Base-by-base conservation (phyloP, 2,329 filamentous ascomycete genomes). In the Ascochyta pisi region DNA sequence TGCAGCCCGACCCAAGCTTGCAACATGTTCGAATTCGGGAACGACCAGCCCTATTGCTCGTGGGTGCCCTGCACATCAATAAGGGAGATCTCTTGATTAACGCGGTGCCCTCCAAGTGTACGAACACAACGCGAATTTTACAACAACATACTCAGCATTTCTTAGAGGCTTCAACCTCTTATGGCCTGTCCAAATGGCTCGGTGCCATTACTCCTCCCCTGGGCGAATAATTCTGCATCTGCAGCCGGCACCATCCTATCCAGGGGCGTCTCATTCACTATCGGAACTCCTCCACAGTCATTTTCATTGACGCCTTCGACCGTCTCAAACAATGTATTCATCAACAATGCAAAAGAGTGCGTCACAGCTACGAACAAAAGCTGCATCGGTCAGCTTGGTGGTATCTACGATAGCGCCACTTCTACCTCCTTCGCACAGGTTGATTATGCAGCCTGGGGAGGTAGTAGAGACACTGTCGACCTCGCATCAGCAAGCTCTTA, bases 101-200 rank as follows among this genome's bases (percentile, higher is more conserved):
- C 19, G 19, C 19, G 19, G 19, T 19, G 19, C 19, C 19, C 19
- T 19, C 19, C 19, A 19, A 19, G 19, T 19, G 19, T 19, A 3
- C 19, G 19, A 19, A 19, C 19, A 19, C 19, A 19, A 19, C 19
- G 19, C 19, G 19, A 19, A 19, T 19, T 19, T 19, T 19, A 19
- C 19, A 19, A 19, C 19, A 19, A 19, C 19, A 19, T 19, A 19
- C 19, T 19, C 19, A 19, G 19, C 2, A 19, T 19, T 19, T 19
- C 19, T 19, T 19, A 19, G 19, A 19, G 19, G 19, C 19, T 19
- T 19, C 19, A 19, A 19, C 19, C 19, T 19, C 19, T 19, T 19
- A 63, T 63, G 60, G 60, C 58, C 27, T 63, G 61, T 40, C 33
- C 61, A 26, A 63, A 63, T 37, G 58, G 61, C 50, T 63, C 61